Evolutionary conservation across 1,139 yeast genomes (phyloP), one percentile per base, ranked within the genome.

Genomic region (Saccharomyces uvarum): DNA sequence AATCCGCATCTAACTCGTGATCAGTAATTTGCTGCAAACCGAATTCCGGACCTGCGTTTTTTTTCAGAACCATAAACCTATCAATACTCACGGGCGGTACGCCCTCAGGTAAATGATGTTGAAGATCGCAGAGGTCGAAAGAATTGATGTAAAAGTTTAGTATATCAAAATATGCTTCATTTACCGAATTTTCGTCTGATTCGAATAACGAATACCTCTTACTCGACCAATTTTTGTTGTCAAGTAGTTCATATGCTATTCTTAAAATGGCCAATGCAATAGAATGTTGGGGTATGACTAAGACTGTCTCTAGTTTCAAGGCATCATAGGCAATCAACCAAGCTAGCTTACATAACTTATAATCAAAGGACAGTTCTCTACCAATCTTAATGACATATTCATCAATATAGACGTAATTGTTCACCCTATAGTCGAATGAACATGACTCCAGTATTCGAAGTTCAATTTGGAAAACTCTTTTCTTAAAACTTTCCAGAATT

Each of bases 281-380:
- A 46, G 87, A 79, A 67, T 90, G 96, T 1, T 91, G 85, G 0
- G 98, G 95, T 14, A 82, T 77, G 65, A 82, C 83, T 44, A 93
- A 71, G 16, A 84, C 80, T 19, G 86, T 76, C 42, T 87, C 88
- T 1, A 96, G 83, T 54, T 84, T 80, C 67, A 85, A 82, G 13
- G 86, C 76, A 66, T 93, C 99, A 61, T 83, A 82, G 14, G 84
- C 76, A 3, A 91, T 76, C 26, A 82, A 71, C 97, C 97, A 93
- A 3, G 91, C 83, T 51, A 82, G 71, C 62, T 78, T 75, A 8
- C 83, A 75, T 26, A 77, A 66, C 27, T 73, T 69, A 59, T 77
- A 76, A 49, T 75, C 76, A 14, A 85, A 61, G 2, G 73, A 71
- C 54, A 83, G 72, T 47, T 77, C 75, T 63, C 86, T 86, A 53